Percentiles rank a stretch among this genome's conserved stretches.
Conservation (phyloP, 2,329 filamentous ascomycete species). For the Parasarocladium wereldwijsianum region DNA sequence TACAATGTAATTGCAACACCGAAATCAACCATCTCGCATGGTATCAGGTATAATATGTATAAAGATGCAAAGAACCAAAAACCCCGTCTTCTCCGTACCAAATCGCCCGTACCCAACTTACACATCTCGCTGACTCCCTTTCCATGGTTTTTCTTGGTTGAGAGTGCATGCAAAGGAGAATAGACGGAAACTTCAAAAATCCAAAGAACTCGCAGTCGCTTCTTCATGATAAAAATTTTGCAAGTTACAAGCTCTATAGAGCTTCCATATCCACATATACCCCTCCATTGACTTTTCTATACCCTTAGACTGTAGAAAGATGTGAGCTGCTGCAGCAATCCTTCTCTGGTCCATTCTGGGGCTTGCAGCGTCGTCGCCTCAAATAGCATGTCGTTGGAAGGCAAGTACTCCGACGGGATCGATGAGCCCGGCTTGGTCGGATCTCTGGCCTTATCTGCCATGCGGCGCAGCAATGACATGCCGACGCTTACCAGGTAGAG, state of each 20-base stretch:
- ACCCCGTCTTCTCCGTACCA: no score
- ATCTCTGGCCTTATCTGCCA: conserved; percentile 54
- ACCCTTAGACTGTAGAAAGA: conserved; percentile 27
- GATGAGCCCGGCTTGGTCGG: conserved; percentile 32
- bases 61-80: no score
- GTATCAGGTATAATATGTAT: background rate
- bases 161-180: no score
- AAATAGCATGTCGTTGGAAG: conserved; percentile 52
- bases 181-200: no score
- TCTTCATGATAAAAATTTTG: no score
- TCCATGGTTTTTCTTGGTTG: no score
- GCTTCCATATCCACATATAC: background rate
- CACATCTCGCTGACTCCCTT: no score
- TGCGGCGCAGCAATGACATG: conserved; percentile 49
- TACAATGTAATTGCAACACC: conserved; percentile 42
- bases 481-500: conserved; percentile 54
- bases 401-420: conserved; percentile 47
- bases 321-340: conserved; percentile 54
- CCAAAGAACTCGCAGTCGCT: no score
- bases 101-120: no score
- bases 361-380: conserved; percentile 51
- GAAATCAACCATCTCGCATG: background rate
- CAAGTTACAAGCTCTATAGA: no score
- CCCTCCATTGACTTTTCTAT: no score
- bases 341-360: conserved; percentile 45